A percentile compares a stretch with the other conserved stretches of the same genome.
phyloP scores from a whole-genome alignment of 169 alveolate species.

The Plasmodium gallinaceum region DNA sequence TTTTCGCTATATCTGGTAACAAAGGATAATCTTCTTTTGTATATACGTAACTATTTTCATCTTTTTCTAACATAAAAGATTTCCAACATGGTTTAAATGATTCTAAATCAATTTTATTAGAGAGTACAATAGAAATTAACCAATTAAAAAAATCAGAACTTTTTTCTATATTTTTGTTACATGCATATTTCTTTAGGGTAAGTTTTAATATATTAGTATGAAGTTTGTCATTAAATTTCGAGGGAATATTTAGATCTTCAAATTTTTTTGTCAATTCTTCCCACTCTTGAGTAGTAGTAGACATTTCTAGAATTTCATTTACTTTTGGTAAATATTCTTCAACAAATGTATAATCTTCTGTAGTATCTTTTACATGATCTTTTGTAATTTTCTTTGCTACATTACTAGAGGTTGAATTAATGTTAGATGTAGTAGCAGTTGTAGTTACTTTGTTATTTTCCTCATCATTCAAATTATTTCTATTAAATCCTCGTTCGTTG shows the following conservation, averaged over 20 bases:
- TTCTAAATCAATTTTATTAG: slow-evolving; percentile 57
- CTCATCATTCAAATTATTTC: too few relatives aligned
- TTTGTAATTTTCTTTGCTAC: background rate
- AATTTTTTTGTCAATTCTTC: slow-evolving; percentile 61
- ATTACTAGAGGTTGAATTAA: background rate
- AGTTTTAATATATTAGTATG: slow-evolving; percentile 42
- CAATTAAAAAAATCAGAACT: slow-evolving; percentile 45
- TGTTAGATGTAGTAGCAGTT: background rate
- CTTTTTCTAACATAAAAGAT: slow-evolving; percentile 54
- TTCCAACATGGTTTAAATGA: slow-evolving; percentile 74
- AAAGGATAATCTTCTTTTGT: slow-evolving; percentile 74
- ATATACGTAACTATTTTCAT: slow-evolving; percentile 70
- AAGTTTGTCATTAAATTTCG: slow-evolving; percentile 60
- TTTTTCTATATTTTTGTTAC: slow-evolving; percentile 68
- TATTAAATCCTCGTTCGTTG: too few relatives aligned
- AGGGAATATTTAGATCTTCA: slow-evolving; percentile 48
- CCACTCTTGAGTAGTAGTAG: slow-evolving; percentile 40
- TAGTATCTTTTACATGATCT: background rate
- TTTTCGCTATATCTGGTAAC: slow-evolving; percentile 47
- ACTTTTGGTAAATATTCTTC: slow-evolving; percentile 64
- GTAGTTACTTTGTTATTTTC: background rate
- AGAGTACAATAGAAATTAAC: slow-evolving; percentile 37
- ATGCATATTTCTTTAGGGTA: slow-evolving; percentile 75
- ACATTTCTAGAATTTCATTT: slow-evolving; percentile 52
- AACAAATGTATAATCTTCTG: slow-evolving; percentile 31